Evolutionary conservation across 371 early-diverging fungal genomes (phyloP).

Genomic region (Apophysomyces variabilis): DNA sequence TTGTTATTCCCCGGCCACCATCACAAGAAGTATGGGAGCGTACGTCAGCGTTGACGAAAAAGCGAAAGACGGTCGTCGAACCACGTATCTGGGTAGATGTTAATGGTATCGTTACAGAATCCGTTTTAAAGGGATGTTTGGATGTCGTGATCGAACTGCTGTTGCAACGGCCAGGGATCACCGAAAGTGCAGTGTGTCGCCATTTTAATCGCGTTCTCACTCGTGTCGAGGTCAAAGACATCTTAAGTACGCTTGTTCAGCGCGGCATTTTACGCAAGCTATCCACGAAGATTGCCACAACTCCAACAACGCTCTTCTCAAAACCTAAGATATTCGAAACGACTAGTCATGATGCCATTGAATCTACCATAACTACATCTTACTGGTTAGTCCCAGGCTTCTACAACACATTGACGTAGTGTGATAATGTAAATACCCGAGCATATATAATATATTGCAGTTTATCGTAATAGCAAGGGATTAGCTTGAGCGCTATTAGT

Average conservation of each 20-base stretch:
- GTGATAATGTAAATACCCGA: constrained; percentile 1
- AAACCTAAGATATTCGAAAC: constrained; percentile 8
- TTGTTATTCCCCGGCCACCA: background rate
- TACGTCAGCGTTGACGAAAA: background rate
- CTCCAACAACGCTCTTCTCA: constrained; percentile 14
- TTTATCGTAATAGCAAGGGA: no score
- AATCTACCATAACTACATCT: constrained; percentile 9
- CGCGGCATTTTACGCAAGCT: constrained; percentile 20
- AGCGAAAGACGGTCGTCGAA: constrained; percentile 16
- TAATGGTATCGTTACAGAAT: constrained; percentile 26
- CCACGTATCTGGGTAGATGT: constrained; percentile 39
- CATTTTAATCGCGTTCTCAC: constrained; percentile 12
- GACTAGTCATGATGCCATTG: constrained; percentile 8
- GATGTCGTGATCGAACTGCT: constrained; percentile 25
- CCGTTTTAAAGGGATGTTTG: constrained; percentile 24
- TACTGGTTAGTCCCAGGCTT: constrained; percentile 17
- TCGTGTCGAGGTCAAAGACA: constrained; percentile 28
- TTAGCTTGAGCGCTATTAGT: no score
- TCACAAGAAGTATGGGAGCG: constrained; percentile 1
- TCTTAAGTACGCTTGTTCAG: constrained; percentile 24
- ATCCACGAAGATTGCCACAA: background rate
- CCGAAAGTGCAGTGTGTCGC: constrained; percentile 22
- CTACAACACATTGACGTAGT: constrained; percentile 8
- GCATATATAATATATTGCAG: no score
- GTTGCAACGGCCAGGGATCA: constrained; percentile 37